Evolutionary conservation across 148 eudicot species (phyloP), one percentile per base, ranked within the genome.

Genomic region (Limonium bicolor): DNA sequence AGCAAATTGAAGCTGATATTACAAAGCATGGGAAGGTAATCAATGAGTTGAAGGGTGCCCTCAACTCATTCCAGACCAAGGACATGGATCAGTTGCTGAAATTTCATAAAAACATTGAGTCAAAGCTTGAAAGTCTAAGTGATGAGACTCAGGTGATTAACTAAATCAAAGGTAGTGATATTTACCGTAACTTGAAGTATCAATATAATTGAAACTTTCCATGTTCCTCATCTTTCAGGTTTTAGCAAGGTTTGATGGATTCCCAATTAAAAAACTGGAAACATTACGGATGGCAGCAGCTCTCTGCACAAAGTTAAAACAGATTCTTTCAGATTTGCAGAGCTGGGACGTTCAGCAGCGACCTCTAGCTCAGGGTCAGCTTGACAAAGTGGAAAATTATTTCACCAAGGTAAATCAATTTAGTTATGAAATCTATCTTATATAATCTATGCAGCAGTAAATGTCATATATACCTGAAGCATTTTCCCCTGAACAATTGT

Each of bases 1-100:
- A 54, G 51, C 95, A 92, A 63, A 92, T 92, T 14, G 95, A 92
- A 62, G 95, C 65, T 55, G 99, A 92, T 64, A 81, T 78, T 4
- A 65, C 69, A 48, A 76, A 67, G 52, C 59, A 92, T 50, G 82
- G 71, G 18, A 59, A 66, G 21, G 15, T 60, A 6, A 73, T 92
- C 26, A 76, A 51, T 49, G 88, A 92, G 59, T 35, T 92, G 67
- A 77, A 78, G 59, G 59, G 27, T 31, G 42, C 66, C 0, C 50
- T 85, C 14, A 65, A 14, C 46, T 41, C 73, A 35, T 85, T 92
- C 66, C 63, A 81, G 50, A 75, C 95, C 17, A 65, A 64, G 41
- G 95, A 92, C 62, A 92, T 92, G 99, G 48, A 49, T 61, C 94
- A 92, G 75, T 76, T 92, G 46, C 28, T 68, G 27, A 78, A 76